Evolutionary conservation across 148 eudicot species (phyloP), one percentile per base, ranked within the genome.

Genomic region (Linanthus parryae): DNA sequence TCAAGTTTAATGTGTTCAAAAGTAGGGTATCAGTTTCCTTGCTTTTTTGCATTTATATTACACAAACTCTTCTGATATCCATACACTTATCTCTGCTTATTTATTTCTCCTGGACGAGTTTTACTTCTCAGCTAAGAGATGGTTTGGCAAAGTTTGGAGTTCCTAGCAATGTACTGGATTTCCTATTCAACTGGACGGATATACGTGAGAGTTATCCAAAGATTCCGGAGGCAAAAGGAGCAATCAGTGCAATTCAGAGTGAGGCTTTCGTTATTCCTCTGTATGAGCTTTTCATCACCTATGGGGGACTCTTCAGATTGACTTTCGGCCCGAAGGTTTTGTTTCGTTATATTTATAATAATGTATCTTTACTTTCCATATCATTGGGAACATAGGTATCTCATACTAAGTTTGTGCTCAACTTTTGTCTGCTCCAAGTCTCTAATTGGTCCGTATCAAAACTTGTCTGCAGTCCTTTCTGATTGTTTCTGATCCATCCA

Each of bases 251-350:
- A 37, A 67, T 94, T 52, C 78, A 75, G 33, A 74, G 60, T 26
- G 96, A 87, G 73, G 78, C 99, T 2, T 92, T 92, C 61, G 87
- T 92, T 62, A 64, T 92, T 48, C 96, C 96, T 22, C 68, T 92
- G 67, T 94, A 82, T 53, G 95, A 94, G 68, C 96, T 94, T 47
- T 94, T 52, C 72, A 84, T 88, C 56, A 88, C 96, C 57, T 94
- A 94, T 65, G 99, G 99, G 29, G 99, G 99, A 43, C 74, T 94
- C 58, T 94, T 94, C 75, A 74, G 96, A 67, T 66, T 94, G 56
- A 75, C 80, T 42, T 84, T 94, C 67, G 99, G 99, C 48, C 99
- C 99, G 57, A 94, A 88, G 99, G 99, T 92, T 60, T 45, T 62
- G n/a, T n/a, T 53, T 61, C 58, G 8, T 28, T 35, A 28, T 55